Evolutionary conservation across 2,329 filamentous ascomycete species (phyloP).

Genomic region (Curvularia lunata): DNA sequence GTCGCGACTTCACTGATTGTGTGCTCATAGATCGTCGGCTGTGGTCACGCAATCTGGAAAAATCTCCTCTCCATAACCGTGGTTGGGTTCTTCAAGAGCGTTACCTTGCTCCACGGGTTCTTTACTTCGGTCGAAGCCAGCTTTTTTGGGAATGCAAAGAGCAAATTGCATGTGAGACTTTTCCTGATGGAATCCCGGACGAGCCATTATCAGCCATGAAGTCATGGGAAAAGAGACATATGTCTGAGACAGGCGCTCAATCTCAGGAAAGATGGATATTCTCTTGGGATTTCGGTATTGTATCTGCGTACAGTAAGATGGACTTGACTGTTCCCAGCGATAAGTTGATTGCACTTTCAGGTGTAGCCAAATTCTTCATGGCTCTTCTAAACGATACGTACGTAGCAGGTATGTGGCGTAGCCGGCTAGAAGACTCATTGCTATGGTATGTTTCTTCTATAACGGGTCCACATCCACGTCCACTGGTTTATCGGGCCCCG

Average conservation of each 20-base stretch:
- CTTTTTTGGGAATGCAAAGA: slow-evolving; percentile 30
- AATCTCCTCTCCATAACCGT: slow-evolving; percentile 5
- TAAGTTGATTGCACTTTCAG: slow-evolving; percentile 20
- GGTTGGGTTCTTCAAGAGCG: slow-evolving; percentile 26
- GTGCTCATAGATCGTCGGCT: background rate
- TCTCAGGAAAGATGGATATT: background rate
- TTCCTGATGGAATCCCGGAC: slow-evolving; percentile 7
- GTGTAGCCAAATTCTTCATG: slow-evolving; percentile 16
- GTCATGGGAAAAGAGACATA: background rate
- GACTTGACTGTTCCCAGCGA: slow-evolving; percentile 9
- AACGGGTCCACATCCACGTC: background rate
- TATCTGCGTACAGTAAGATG: slow-evolving; percentile 1
- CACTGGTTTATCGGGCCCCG: slow-evolving; percentile 16
- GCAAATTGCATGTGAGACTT: slow-evolving; percentile 10
- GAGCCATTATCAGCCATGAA: background rate
- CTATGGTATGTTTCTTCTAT: background rate
- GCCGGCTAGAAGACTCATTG: slow-evolving; percentile 2
- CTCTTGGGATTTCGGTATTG: background rate
- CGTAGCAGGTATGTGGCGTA: slow-evolving; percentile 21
- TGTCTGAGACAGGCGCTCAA: background rate
- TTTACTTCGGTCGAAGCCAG: slow-evolving; percentile 22
- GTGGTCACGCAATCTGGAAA: background rate
- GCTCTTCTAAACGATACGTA: slow-evolving; percentile 6
- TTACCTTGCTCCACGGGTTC: slow-evolving; percentile 22
- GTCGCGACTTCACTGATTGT: background rate